Evolutionary conservation across 2,329 filamentous ascomycete species (phyloP), one percentile per base, ranked within the genome.

Genomic region (Colletotrichum sp.): DNA sequence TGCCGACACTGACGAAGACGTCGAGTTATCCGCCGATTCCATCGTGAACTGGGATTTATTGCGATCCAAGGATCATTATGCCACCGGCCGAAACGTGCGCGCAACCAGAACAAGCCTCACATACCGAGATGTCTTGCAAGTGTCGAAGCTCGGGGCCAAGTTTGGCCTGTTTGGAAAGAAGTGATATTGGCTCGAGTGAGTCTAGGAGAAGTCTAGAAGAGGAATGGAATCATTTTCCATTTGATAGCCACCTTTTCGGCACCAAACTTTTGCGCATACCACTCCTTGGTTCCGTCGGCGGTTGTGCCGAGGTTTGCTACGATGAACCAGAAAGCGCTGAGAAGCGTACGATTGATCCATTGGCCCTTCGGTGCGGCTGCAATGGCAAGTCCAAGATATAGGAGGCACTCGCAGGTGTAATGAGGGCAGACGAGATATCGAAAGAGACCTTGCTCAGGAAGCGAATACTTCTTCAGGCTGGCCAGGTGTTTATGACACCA

Each of bases 391-490:
- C 93, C 90, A 25, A 96, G 82, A 83, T 99, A 99, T 75, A 98
- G 92, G 55, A 94, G 83, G 82, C 95, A 96, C 86, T 99, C 97
- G 81, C 94, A 95, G 5, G 94, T 94, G 84, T 99, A 99, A 85
- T 99, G 97, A 22, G 97, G 96, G 80, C 95, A 98, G 52, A 98
- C 86, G 27, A 98, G 84, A 73, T 89, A 88, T 61, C 88, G 88
- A 84, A 99, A 99, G 73, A 94, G 86, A 4, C 93, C 93, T 76
- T 94, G 90, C 4, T 90, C 87, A 0, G 96, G 96, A 29, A 99
- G 88, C 13, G 94, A 94, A 85, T 99, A 99, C 82, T 96, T 96
- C 82, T 92, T 91, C 76, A 97, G 86, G 52, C 90, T 90, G 57
- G 93, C 92, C 25, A 97, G 89, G 80, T 96, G 89, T 71, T 86